Evolutionary conservation across 2,329 filamentous ascomycete species (phyloP).

Genomic region (Cordyceps cateniannulata): DNA sequence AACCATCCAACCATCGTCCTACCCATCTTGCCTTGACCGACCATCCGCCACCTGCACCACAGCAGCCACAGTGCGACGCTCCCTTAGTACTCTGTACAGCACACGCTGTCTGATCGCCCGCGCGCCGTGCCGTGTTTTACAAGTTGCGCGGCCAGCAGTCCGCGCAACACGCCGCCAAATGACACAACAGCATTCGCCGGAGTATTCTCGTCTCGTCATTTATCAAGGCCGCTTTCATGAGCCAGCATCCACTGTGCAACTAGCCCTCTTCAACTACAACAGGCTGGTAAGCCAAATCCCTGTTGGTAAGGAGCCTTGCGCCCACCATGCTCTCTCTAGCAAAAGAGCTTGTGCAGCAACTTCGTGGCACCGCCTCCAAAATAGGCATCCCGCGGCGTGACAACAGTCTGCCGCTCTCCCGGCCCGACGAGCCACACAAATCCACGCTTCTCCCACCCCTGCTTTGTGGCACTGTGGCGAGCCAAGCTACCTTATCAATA

Average conservation of each 20-base stretch:
- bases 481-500: background rate
- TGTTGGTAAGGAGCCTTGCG: too few species aligned
- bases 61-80: background rate
- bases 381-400: slow-evolving; percentile 7
- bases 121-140: background rate
- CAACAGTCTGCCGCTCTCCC: background rate
- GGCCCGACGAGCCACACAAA: slow-evolving; percentile 11
- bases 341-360: background rate
- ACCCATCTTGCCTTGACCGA: background rate
- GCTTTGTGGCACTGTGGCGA: background rate
- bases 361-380: background rate
- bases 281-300: too few species aligned
- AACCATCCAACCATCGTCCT: background rate
- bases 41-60: background rate
- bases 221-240: too few species aligned
- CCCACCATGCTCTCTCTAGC: background rate
- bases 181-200: background rate
- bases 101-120: background rate
- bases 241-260: background rate
- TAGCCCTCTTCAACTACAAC: background rate
- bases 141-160: background rate
- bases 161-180: background rate
- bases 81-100: background rate
- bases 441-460: background rate
- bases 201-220: background rate